Base-by-base conservation (phyloP, 139 green algal genomes). In the Chlorella sp. region DNA sequence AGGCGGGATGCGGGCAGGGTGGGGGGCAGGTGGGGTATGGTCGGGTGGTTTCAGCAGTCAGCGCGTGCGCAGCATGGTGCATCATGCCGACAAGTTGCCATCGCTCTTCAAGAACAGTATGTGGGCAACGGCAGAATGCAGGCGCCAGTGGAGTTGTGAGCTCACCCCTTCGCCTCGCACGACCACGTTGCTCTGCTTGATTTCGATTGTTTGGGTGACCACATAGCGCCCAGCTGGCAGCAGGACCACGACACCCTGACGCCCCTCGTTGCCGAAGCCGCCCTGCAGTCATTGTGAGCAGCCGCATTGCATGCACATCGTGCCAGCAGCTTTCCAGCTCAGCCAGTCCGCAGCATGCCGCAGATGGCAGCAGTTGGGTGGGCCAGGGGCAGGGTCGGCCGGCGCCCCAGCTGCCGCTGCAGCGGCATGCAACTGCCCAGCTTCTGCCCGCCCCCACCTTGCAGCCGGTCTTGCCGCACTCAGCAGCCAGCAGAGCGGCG, bases 121-220 rank as follows among this genome's bases (percentile, higher is more conserved):
- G n/a, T n/a, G n/a, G n/a, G n/a, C n/a, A n/a, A n/a, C n/a, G n/a
- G n/a, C n/a, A n/a, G n/a, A n/a, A n/a, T n/a, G n/a, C n/a, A n/a
- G n/a, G n/a, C n/a, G n/a, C n/a, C n/a, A 26, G 1, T 26, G 30
- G 7, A 73, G 18, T 18, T 7, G 2, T 18, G 26, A 18, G 15
- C 74, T 55, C 74, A 81, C 76, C 76, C 76, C 76, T 72, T 38
- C 76, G 36, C 76, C 76, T 0, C 76, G 76, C 56, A 82, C 36
- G 1, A 72, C 76, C 57, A 82, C 76, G 26, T 82, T 82, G 76
- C 76, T 82, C 36, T 82, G 76, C 25, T 16, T 67, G 36, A 82
- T 38, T 60, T 82, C 76, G 2, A 82, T 36, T 11, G 15, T 57
- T 30, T 32, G 25, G 2, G 76, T 82, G 60, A 82, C 39, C 13